Evolutionary conservation across 2,329 filamentous ascomycete species (phyloP).

Genomic region (Aspergillus sp.): DNA sequence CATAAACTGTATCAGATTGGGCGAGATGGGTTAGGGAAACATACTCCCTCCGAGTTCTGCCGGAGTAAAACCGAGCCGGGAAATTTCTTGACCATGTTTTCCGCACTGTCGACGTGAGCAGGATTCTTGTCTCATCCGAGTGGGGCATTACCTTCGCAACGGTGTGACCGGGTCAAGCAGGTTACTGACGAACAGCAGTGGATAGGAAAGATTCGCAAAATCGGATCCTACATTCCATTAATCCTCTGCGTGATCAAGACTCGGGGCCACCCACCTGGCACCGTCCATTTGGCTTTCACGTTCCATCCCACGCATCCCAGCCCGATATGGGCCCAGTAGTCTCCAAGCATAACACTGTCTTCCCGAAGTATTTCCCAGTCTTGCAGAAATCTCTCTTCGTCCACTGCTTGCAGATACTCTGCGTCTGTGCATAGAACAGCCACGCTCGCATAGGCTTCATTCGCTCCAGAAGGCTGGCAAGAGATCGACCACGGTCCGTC

Average conservation of each 20-base stretch:
- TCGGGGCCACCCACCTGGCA: slow-evolving; percentile 28
- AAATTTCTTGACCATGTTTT: slow-evolving; percentile 42
- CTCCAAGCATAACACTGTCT: slow-evolving; percentile 30
- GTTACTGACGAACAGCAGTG: slow-evolving; percentile 59
- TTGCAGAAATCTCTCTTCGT: slow-evolving; percentile 20
- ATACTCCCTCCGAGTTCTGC: slow-evolving; percentile 44
- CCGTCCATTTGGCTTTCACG: slow-evolving; percentile 32
- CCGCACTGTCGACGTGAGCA: slow-evolving; percentile 24
- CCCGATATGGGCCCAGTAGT: slow-evolving; percentile 40
- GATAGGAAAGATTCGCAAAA: slow-evolving; percentile 43
- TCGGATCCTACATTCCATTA: slow-evolving; percentile 20
- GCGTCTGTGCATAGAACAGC: slow-evolving; percentile 36
- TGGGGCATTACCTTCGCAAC: slow-evolving; percentile 34
- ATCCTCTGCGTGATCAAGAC: neutral
- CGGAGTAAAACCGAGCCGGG: slow-evolving; percentile 46
- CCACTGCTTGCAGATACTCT: slow-evolving; percentile 20
- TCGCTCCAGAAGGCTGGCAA: slow-evolving; percentile 27
- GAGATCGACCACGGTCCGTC: slow-evolving; percentile 32
- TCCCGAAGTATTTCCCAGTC: slow-evolving; percentile 23
- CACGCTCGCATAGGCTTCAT: slow-evolving; percentile 27
- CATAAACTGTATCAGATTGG: too few species aligned
- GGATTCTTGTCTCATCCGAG: neutral
- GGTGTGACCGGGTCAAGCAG: slow-evolving; percentile 62
- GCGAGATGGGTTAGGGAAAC: slow-evolving; percentile 19
- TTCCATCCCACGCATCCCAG: slow-evolving; percentile 41